These are phyloP conservation scores for Diaporthe humulicola DNA, from an alignment of 2,329 filamentous ascomycete genomes.

Conservation along the genomic window DNA sequence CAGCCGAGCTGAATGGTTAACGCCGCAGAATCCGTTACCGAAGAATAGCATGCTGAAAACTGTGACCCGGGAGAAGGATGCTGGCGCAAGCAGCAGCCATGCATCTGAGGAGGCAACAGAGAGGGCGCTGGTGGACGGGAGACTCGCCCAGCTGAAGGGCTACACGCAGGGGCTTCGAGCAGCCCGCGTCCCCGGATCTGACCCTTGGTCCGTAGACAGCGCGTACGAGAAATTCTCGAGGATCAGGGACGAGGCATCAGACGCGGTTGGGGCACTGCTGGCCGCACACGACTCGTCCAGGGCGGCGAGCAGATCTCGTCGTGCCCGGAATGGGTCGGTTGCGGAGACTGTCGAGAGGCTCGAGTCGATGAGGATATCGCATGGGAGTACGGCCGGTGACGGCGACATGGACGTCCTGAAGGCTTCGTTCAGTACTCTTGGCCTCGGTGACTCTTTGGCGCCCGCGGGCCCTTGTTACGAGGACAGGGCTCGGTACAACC, in stretches of 20 bases:
- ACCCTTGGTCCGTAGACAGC: slow-evolving; percentile 52
- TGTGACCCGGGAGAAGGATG: neutral
- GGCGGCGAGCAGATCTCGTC: slow-evolving; percentile 16
- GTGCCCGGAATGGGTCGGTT: slow-evolving; percentile 26
- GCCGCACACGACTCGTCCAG: slow-evolving; percentile 52
- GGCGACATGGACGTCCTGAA: slow-evolving; percentile 44
- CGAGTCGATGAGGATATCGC: slow-evolving; percentile 31
- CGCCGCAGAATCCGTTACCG: neutral
- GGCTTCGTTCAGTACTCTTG: slow-evolving; percentile 4
- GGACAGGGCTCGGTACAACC: neutral
- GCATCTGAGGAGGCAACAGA: neutral
- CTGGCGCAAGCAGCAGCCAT: too few species aligned
- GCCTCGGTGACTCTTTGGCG: neutral
- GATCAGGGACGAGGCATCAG: slow-evolving; percentile 55
- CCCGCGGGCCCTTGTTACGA: neutral
- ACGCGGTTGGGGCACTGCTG: slow-evolving; percentile 55
- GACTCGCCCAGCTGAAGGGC: slow-evolving; percentile 47
- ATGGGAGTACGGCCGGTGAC: slow-evolving; percentile 28
- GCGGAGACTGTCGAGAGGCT: slow-evolving; percentile 33
- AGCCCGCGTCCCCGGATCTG: slow-evolving; percentile 34
- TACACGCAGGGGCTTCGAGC: slow-evolving; percentile 44
- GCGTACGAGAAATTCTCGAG: slow-evolving; percentile 60
- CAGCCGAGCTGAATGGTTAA: neutral
- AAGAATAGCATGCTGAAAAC: neutral
- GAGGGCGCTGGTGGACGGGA: slow-evolving; percentile 25